Conservation (phyloP, 495 filamentous ascomycete species). For the Chaetomium tenue region DNA sequence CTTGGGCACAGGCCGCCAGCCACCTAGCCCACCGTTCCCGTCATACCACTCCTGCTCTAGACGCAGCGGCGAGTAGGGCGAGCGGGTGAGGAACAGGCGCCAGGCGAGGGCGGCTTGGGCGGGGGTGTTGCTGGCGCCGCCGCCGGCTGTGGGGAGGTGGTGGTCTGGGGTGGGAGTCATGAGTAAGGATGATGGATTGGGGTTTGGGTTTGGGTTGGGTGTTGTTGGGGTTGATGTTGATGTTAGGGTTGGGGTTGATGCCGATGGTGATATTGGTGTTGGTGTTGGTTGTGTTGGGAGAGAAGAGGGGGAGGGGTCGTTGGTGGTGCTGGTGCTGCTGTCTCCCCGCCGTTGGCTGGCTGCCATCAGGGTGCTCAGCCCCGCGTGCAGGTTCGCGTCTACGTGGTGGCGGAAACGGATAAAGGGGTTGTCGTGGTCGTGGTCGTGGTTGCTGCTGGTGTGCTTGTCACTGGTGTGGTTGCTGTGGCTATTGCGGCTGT, state of each 20-base stretch:
- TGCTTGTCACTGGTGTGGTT: not conserved
- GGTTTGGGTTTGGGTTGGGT: not conserved
- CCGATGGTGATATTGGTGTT: not conserved
- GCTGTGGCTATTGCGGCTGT: not conserved
- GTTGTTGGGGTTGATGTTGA: not conserved
- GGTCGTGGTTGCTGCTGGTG: conserved; percentile 25
- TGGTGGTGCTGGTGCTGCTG: not conserved
- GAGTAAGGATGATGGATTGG: not conserved
- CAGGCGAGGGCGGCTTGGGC: conserved; percentile 17
- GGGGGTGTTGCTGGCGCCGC: conserved; percentile 17
- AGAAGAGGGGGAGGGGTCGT: not conserved
- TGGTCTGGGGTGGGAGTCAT: conserved; percentile 1
- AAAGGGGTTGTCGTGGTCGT: conserved; percentile 38
- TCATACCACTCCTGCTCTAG: conserved; percentile 22
- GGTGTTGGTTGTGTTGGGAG: not conserved
- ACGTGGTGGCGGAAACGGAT: conserved; percentile 47
- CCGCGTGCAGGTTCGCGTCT: conserved; percentile 39
- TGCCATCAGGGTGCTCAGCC: conserved; percentile 31
- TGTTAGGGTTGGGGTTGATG: not conserved
- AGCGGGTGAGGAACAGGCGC: conserved; percentile 25
- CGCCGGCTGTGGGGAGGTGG: not conserved
- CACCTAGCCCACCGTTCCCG: too few species aligned
- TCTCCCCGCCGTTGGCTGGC: not conserved
- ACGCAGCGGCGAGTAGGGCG: conserved; percentile 40
- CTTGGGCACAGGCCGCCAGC: conserved; percentile 30